Conservation (phyloP, 2,329 filamentous ascomycete genomes). For the Colletotrichum spinosum region DNA sequence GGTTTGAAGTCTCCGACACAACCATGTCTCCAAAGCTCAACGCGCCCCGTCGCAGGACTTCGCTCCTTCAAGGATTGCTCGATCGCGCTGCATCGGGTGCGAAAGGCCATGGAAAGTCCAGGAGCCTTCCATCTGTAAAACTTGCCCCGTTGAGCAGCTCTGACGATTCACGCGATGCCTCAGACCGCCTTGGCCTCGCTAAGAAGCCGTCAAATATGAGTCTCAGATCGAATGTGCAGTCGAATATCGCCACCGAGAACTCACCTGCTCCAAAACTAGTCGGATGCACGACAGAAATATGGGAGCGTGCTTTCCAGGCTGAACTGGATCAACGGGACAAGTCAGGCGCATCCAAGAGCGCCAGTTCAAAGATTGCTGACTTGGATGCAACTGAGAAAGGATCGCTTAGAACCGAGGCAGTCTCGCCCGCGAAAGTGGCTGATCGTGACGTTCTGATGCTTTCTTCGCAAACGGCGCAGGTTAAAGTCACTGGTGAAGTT, state of each 20-base stretch:
- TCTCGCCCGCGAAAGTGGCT: neutral
- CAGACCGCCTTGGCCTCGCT: conserved; percentile 20
- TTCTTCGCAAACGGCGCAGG: too few relatives aligned
- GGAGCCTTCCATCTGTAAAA: conserved; percentile 25
- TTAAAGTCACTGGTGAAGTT: too few relatives aligned
- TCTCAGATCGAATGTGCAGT: conserved; percentile 33
- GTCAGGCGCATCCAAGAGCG: conserved; percentile 27
- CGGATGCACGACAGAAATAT: conserved; percentile 43
- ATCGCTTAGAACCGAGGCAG: neutral
- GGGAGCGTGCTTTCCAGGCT: conserved; percentile 43
- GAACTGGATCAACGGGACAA: conserved; percentile 38
- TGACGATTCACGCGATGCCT: conserved; percentile 3
- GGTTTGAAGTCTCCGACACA: conserved; percentile 45
- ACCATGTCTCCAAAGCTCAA: too few relatives aligned
- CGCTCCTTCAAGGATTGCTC: conserved; percentile 21
- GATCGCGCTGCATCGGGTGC: conserved; percentile 5
- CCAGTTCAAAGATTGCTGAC: conserved; percentile 8
- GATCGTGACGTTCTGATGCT: too few relatives aligned
- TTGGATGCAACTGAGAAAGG: conserved; percentile 27
- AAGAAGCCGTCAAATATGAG: conserved; percentile 38
- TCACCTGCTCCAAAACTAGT: conserved; percentile 32
- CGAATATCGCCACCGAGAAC: conserved; percentile 1
- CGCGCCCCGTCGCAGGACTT: conserved; percentile 13
- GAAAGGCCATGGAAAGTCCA: conserved; percentile 22
- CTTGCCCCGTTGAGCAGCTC: neutral